These are phyloP conservation scores for Irpex sp. DNA, from an alignment of 1,284 basidiomycete species.

Conservation along the genomic window DNA sequence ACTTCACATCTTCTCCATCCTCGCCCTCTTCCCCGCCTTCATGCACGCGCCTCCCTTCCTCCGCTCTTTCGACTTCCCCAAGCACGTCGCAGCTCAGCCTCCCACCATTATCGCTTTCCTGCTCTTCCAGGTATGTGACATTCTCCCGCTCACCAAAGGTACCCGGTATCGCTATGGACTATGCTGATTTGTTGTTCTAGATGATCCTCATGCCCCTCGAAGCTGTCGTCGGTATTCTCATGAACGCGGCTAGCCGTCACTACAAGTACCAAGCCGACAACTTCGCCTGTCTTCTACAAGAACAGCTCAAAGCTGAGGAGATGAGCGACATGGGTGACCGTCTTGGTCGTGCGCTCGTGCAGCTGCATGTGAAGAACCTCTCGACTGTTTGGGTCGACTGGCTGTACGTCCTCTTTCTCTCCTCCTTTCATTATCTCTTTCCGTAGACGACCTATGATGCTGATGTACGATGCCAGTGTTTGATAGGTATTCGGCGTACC, in stretches of 20 bases:
- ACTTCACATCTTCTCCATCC: conserved; percentile 80
- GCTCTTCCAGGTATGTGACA: conserved; percentile 62
- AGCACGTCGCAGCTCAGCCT: conserved; percentile 55
- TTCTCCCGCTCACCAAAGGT: not conserved
- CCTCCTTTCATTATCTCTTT: not conserved
- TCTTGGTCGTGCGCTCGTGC: conserved; percentile 72
- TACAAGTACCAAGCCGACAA: conserved; percentile 91
- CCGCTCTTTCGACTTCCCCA: conserved; percentile 82
- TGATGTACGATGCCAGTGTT: not conserved
- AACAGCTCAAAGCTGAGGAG: conserved; percentile 35
- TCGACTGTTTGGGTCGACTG: conserved; percentile 89
- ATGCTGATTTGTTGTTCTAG: conserved; percentile 27
- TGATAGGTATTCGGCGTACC: conserved; percentile 80
- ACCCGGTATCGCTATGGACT: not conserved
- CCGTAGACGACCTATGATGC: not conserved
- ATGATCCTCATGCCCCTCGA: conserved; percentile 84
- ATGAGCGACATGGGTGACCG: conserved; percentile 77
- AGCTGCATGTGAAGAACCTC: conserved; percentile 86
- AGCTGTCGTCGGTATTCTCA: conserved; percentile 66
- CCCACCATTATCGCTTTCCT: conserved; percentile 89
- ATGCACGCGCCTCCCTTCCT: conserved; percentile 82
- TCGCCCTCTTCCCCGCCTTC: conserved; percentile 89
- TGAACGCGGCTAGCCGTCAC: conserved; percentile 77
- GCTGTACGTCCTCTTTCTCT: conserved; percentile 49
- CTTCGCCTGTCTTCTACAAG: conserved; percentile 69